These are phyloP conservation scores for Sabuloglossum arenarium DNA, from an alignment of 495 filamentous ascomycete genomes.

Conservation along the genomic window DNA sequence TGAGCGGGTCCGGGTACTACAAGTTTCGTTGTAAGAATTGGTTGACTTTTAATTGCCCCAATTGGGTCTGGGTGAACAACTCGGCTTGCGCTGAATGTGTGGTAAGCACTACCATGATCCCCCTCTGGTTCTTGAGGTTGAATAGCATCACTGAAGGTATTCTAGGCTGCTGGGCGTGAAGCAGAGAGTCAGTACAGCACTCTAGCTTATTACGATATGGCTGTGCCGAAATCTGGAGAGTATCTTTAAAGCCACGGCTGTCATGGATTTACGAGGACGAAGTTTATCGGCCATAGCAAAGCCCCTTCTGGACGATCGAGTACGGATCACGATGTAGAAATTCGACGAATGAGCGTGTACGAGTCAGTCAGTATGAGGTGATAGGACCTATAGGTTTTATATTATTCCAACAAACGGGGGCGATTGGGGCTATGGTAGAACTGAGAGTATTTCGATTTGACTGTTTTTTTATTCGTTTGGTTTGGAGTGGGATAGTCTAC, in stretches of 20 bases:
- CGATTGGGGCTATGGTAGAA: neutral
- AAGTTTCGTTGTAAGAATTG: neutral
- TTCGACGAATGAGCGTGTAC: neutral
- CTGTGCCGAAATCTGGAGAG: neutral
- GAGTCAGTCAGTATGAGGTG: neutral
- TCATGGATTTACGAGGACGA: neutral
- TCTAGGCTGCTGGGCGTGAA: neutral
- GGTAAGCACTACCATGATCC: neutral
- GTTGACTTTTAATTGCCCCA: neutral
- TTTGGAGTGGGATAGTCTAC: too few relatives aligned
- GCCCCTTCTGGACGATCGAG: neutral
- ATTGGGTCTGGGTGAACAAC: neutral
- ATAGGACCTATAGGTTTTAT: neutral
- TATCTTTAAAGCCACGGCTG: neutral
- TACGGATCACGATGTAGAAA: neutral
- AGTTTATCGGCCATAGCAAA: neutral
- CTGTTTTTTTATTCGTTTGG: neutral
- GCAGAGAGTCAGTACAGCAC: neutral
- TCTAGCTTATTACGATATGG: neutral
- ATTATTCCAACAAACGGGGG: neutral
- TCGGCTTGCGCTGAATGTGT: constrained; percentile 1
- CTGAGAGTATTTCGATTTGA: neutral
- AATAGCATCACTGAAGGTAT: neutral
- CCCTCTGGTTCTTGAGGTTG: neutral
- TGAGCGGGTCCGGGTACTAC: neutral